phyloP scores from a whole-genome alignment of 768 basidiomycete genomes.

The Calocybe cyanea region DNA sequence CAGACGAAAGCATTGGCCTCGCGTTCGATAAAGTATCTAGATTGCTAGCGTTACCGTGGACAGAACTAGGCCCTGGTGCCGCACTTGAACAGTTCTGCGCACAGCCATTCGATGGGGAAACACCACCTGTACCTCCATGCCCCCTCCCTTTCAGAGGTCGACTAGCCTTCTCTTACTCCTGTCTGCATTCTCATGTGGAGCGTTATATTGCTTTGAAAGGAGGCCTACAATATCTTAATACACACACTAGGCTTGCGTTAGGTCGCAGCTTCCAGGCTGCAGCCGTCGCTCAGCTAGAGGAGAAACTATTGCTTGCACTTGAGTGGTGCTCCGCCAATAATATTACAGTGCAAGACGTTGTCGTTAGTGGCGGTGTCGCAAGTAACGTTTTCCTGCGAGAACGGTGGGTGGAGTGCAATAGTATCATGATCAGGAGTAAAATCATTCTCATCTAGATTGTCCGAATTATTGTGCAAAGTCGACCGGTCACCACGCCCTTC shows the following conservation, averaged over 20 bases:
- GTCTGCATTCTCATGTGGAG: conserved; percentile 70
- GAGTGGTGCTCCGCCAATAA: conserved; percentile 37
- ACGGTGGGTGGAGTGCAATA: conserved; percentile 39
- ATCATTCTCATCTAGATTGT: conserved; percentile 23
- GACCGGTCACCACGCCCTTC: conserved; percentile 28
- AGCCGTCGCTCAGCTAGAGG: conserved; percentile 68
- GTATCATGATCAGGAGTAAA: background rate
- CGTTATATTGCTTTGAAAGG: conserved; percentile 44
- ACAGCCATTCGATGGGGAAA: conserved; percentile 23
- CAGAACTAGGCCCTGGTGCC: conserved; percentile 66
- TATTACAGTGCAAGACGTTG: conserved; percentile 53
- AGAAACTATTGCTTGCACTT: conserved; percentile 62
- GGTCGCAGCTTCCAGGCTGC: conserved; percentile 72
- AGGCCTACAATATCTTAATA: conserved; percentile 39
- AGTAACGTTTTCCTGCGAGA: conserved; percentile 71
- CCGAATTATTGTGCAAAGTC: conserved; percentile 22
- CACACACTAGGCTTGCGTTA: conserved; percentile 39
- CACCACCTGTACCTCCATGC: conserved; percentile 32
- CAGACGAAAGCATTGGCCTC: conserved; percentile 74
- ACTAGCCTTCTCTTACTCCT: conserved; percentile 75
- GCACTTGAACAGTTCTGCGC: conserved; percentile 72
- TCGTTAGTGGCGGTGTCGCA: conserved; percentile 92
- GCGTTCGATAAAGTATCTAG: conserved; percentile 83
- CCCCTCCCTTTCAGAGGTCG: conserved; percentile 48
- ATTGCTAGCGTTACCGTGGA: conserved; percentile 63